Percentiles rank a stretch among this genome's conserved stretches.
These are phyloP conservation scores for Clathrus columnatus DNA, from an alignment of 768 basidiomycete genomes.

Conservation along the genomic window DNA sequence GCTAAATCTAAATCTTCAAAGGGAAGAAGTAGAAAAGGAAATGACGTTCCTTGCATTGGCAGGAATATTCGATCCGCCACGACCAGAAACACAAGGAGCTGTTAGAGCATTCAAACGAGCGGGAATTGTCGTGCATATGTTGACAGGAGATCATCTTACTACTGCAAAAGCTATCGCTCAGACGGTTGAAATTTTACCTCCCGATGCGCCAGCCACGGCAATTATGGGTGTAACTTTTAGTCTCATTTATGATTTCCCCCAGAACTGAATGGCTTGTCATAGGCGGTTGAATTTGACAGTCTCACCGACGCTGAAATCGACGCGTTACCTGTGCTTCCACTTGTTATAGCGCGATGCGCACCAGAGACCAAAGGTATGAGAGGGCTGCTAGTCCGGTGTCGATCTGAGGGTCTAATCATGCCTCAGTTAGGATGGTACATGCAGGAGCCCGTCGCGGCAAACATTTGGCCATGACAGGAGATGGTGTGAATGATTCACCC, in stretches of 20 bases:
- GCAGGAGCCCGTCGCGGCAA: slow-evolving; percentile 25
- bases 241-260: not conserved
- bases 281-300: slow-evolving; percentile 37
- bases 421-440: slow-evolving; percentile 49
- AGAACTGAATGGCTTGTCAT: not conserved
- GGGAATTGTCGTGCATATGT: slow-evolving; percentile 41
- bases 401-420: no score
- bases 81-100: slow-evolving; percentile 43
- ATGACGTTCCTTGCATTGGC: slow-evolving; percentile 44
- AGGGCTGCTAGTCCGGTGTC: slow-evolving; percentile 50
- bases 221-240: not conserved
- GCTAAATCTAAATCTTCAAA: slow-evolving; percentile 19
- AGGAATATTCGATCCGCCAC: slow-evolving; percentile 51
- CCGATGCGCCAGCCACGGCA: not conserved
- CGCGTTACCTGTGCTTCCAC: slow-evolving; percentile 34
- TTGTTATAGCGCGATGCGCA: slow-evolving; percentile 52
- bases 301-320: slow-evolving; percentile 47
- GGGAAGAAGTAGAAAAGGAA: slow-evolving; percentile 39
- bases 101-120: slow-evolving; percentile 43
- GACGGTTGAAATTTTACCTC: slow-evolving; percentile 27
- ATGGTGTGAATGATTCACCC: slow-evolving; percentile 48
- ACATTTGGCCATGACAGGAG: slow-evolving; percentile 32
- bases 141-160: slow-evolving; percentile 45
- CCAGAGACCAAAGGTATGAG: slow-evolving; percentile 46
- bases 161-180: slow-evolving; percentile 46